phyloP scores from a whole-genome alignment of 2,329 filamentous ascomycete genomes.

The Kalmusia sp. region DNA sequence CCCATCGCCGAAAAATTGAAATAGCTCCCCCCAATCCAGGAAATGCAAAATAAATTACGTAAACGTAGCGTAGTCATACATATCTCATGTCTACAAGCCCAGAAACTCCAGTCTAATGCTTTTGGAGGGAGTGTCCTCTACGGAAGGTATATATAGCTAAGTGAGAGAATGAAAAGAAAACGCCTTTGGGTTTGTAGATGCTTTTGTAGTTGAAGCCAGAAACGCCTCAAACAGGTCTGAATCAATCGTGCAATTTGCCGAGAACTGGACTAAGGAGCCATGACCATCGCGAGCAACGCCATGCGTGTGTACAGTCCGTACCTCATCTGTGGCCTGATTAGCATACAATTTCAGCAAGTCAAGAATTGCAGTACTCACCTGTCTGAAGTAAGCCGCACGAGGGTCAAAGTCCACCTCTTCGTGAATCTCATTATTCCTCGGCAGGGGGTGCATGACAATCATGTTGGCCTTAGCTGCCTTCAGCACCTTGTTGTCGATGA shows the following conservation, averaged over 20 bases:
- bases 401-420: constrained; percentile 99
- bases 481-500: constrained; percentile 88
- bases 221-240: not conserved
- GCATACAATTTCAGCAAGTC: constrained; percentile 1
- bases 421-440: constrained; percentile 89
- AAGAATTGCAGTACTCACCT: constrained; percentile 69
- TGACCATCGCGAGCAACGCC: constrained; percentile 92
- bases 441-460: constrained; percentile 94
- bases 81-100: constrained; percentile 11
- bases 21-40: constrained; percentile 38
- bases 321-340: constrained; percentile 77
- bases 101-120: constrained; percentile 31
- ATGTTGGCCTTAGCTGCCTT: constrained; percentile 92
- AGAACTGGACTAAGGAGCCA: constrained; percentile 62
- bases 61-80: constrained; percentile 23
- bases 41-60: constrained; percentile 22
- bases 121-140: constrained; percentile 9
- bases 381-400: constrained; percentile 96
- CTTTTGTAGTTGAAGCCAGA: not conserved
- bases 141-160: constrained; percentile 15
- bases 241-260: not conserved
- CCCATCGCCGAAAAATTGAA: constrained; percentile 38
- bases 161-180: constrained; percentile 7
- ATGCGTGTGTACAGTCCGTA: constrained; percentile 98
- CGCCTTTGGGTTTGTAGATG: not conserved